Conservation (phyloP, 1,139 yeast genomes). For the Magnusiomyces suaveolens region DNA sequence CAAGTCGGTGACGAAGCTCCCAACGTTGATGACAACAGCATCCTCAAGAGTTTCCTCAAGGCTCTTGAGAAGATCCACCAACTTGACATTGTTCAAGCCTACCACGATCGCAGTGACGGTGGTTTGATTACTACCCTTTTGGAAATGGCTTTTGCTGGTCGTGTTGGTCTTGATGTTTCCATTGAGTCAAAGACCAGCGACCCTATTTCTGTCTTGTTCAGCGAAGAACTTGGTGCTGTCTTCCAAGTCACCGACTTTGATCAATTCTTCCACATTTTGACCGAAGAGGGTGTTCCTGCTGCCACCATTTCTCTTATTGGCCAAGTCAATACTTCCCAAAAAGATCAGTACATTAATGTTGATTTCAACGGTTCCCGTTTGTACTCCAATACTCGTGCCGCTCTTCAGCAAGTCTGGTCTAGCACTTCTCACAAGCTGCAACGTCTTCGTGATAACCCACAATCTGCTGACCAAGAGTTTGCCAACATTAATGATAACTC, state of each 20-base stretch:
- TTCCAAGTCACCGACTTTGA: conserved; percentile 69
- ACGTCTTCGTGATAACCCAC: conserved; percentile 88
- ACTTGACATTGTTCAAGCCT: conserved; percentile 54
- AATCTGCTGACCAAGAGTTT: conserved; percentile 78
- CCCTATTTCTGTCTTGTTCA: conserved; percentile 44
- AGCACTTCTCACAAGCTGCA: conserved; percentile 87
- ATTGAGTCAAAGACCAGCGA: conserved; percentile 27
- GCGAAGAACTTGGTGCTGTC: conserved; percentile 93
- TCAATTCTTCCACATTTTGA: conserved; percentile 47
- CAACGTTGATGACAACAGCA: conserved; percentile 58
- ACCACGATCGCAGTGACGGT: conserved; percentile 97
- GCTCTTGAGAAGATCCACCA: conserved; percentile 65
- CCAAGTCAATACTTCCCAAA: conserved; percentile 41
- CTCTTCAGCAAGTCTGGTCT: conserved; percentile 77
- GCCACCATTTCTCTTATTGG: conserved; percentile 57
- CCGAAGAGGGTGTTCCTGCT: conserved; percentile 48
- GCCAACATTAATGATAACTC: conserved; percentile 61
- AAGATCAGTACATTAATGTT: conserved; percentile 46
- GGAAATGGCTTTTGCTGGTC: conserved; percentile 97
- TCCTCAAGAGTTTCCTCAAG: conserved; percentile 60
- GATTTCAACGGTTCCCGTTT: conserved; percentile 40
- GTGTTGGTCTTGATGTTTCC: conserved; percentile 60
- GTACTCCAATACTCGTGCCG: conserved; percentile 51
- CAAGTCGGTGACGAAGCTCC: conserved; percentile 81
- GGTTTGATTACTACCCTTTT: conserved; percentile 76